phyloP scores from a whole-genome alignment of 108 stramenopile species.

The Craspedostauros australis region DNA sequence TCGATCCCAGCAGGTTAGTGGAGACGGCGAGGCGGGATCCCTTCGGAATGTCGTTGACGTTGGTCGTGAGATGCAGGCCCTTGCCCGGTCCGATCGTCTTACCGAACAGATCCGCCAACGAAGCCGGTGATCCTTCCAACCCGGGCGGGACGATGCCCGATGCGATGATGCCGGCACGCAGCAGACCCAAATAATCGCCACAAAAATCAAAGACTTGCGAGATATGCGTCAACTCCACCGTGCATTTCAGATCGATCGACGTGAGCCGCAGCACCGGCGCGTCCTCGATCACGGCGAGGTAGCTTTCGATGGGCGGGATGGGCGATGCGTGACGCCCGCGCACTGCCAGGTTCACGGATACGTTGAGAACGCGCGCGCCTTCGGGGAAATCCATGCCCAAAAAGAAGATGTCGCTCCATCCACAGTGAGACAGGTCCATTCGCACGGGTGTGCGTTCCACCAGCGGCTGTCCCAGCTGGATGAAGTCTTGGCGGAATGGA shows the following conservation, averaged over 20 bases:
- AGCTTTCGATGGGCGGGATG: constrained; percentile 48
- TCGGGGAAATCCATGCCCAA: constrained; percentile 63
- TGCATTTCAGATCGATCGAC: constrained; percentile 36
- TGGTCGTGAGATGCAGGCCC: constrained; percentile 43
- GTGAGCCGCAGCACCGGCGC: constrained; percentile 31
- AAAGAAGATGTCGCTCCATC: constrained; percentile 69
- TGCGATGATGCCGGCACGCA: constrained; percentile 51
- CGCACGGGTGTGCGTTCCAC: constrained; percentile 52
- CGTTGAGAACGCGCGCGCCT: constrained; percentile 53
- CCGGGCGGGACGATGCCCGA: constrained; percentile 50
- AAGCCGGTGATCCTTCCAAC: constrained; percentile 20
- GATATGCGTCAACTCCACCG: constrained; percentile 38
- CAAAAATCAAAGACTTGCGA: constrained; percentile 56
- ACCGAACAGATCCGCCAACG: constrained; percentile 28
- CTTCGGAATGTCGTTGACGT: constrained; percentile 58
- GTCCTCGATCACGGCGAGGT: constrained; percentile 32
- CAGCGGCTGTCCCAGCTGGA: constrained; percentile 11
- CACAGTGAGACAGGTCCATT: constrained; percentile 58
- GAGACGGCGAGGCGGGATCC: constrained; percentile 54
- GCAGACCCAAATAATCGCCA: constrained; percentile 47
- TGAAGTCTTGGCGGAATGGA: constrained; percentile 9
- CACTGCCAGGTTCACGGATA: constrained; percentile 47
- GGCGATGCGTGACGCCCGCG: constrained; percentile 14
- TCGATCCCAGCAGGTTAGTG: constrained; percentile 51
- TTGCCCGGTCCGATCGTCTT: constrained; percentile 21